phyloP scores from a whole-genome alignment of 1,139 yeast species.

The Scheffersomyces insectosa region DNA sequence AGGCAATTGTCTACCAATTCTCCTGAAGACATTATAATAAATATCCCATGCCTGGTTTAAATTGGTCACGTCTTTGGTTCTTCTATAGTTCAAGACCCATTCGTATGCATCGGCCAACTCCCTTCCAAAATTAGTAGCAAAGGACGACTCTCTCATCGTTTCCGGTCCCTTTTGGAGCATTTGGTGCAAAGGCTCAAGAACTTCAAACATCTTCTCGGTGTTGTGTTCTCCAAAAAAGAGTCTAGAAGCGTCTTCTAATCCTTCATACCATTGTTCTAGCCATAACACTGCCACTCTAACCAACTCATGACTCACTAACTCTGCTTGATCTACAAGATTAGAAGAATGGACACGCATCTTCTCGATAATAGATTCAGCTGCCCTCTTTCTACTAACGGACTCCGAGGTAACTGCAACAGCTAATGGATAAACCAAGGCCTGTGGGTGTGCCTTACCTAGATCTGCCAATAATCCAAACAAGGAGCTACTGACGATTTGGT shows the following conservation, averaged over 20 bases:
- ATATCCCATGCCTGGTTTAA: constrained; percentile 98
- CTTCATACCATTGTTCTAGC: constrained; percentile 99
- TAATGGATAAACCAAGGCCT: constrained; percentile 91
- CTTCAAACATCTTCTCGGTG: constrained; percentile 91
- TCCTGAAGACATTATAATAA: constrained; percentile 88
- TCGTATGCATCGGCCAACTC: constrained; percentile 92
- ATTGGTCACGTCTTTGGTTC: constrained; percentile 83
- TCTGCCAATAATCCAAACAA: constrained; percentile 81
- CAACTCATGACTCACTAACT: constrained; percentile 87
- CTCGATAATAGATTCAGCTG: constrained; percentile 88
- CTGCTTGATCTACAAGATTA: constrained; percentile 84
- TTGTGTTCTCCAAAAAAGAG: constrained; percentile 93
- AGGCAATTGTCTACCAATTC: constrained; percentile 86
- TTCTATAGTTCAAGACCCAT: constrained; percentile 84
- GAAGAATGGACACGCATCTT: constrained; percentile 91
- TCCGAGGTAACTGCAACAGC: constrained; percentile 97
- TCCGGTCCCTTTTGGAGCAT: constrained; percentile 86
- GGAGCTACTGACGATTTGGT: constrained; percentile 78
- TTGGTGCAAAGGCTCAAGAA: constrained; percentile 84
- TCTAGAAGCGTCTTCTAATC: constrained; percentile 93
- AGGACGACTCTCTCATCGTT: constrained; percentile 89
- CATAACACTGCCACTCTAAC: constrained; percentile 94
- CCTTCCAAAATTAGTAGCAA: constrained; percentile 90
- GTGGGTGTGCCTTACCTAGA: constrained; percentile 94
- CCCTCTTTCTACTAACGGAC: constrained; percentile 82